Evolutionary conservation across 1,139 yeast genomes (phyloP).

Genomic region (Arxiozyma telluris): DNA sequence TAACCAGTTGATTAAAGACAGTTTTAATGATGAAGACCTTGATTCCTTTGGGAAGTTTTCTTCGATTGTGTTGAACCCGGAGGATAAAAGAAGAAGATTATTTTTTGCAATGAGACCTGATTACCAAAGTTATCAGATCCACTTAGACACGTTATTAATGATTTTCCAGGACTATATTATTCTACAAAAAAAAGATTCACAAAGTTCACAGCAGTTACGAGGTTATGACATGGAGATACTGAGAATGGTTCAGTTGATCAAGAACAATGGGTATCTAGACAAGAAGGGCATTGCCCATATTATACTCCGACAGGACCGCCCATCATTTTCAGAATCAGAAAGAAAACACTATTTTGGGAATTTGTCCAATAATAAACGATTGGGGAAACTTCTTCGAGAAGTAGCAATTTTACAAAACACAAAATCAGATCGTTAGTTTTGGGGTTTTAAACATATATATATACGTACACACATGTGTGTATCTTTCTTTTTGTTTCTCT

Average conservation of each 20-base stretch:
- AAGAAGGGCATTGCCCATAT: not conserved
- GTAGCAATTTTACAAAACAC: constrained; percentile 8
- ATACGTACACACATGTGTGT: no score
- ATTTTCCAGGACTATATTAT: constrained; percentile 12
- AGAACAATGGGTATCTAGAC: not conserved
- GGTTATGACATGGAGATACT: constrained; percentile 1
- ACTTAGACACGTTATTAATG: constrained; percentile 10
- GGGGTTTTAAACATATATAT: not conserved
- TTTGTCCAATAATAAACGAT: not conserved
- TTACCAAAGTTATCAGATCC: constrained; percentile 7
- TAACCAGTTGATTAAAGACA: constrained; percentile 15
- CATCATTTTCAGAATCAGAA: not conserved
- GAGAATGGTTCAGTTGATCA: constrained; percentile 2
- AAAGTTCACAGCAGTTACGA: not conserved
- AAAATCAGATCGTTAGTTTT: constrained; percentile 3
- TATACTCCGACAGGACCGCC: not conserved
- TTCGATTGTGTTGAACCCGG: constrained; percentile 17
- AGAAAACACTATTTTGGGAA: not conserved
- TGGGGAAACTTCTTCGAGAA: not conserved
- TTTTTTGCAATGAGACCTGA: constrained; percentile 8
- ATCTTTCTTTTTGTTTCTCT: no score
- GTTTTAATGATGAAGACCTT: constrained; percentile 14
- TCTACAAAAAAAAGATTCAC: not conserved
- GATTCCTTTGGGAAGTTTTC: constrained; percentile 16
- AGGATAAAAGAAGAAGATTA: constrained; percentile 10